Conservation (phyloP, 1,284 basidiomycete species). For the Rhodotorula glutinis region DNA sequence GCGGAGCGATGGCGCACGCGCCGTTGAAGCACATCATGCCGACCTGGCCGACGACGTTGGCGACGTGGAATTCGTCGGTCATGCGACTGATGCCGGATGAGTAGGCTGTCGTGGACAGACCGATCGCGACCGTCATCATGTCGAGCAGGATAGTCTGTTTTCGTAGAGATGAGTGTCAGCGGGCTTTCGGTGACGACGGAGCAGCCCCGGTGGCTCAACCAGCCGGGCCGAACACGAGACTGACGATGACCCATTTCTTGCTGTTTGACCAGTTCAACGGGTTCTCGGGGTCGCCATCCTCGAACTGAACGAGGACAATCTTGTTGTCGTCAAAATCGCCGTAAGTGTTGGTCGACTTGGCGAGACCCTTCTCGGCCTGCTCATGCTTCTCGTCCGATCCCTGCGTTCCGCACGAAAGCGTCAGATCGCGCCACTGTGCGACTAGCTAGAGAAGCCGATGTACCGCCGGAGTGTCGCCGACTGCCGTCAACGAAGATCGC, state of each 20-base stretch:
- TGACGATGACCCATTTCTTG: slow-evolving; percentile 35
- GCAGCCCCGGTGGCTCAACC: not conserved
- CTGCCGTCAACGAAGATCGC: slow-evolving; percentile 23
- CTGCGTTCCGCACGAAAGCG: not conserved
- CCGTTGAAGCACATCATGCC: slow-evolving; percentile 44
- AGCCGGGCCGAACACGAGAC: not conserved
- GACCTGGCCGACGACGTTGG: slow-evolving; percentile 45
- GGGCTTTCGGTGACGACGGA: too few species aligned
- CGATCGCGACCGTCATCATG: slow-evolving; percentile 46
- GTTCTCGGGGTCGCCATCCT: slow-evolving; percentile 39
- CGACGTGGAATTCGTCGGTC: slow-evolving; percentile 45
- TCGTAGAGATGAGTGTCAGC: not conserved
- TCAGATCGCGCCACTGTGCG: not conserved
- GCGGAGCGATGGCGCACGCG: slow-evolving; percentile 42
- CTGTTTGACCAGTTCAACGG: slow-evolving; percentile 25
- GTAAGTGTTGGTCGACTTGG: not conserved
- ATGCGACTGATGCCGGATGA: slow-evolving; percentile 44
- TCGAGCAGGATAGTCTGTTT: slow-evolving; percentile 39
- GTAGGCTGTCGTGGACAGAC: slow-evolving; percentile 47
- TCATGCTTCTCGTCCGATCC: not conserved
- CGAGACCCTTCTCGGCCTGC: slow-evolving; percentile 1
- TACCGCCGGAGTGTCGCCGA: not conserved
- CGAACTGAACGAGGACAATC: slow-evolving; percentile 39
- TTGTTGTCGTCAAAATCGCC: slow-evolving; percentile 23
- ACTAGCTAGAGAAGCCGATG: not conserved